Base-by-base conservation (phyloP, 441 rosid species). In the Brassica hybrid region DNA sequence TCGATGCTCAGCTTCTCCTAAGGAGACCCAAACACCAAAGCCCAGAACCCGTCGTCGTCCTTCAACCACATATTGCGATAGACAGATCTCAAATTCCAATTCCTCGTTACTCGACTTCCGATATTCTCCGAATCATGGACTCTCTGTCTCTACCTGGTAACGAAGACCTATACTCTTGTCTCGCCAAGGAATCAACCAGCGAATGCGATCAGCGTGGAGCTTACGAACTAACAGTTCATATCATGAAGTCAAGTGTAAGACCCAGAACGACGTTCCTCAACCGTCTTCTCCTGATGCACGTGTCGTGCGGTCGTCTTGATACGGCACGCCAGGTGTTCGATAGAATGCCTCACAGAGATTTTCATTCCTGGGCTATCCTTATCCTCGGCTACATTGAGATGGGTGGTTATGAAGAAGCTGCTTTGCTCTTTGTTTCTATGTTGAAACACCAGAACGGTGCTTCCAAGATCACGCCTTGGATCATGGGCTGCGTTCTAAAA, bases 291-390 rank as follows among this genome's bases (percentile, higher is more conserved):
- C 23, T 88, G 0, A 85, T 90, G 94, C 81, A 74, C 14, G 85
- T 80, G 0, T 81, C 88, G 0, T 91, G 87, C 14, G 91, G 88
- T 56, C 84, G 84, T 8, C 9, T 86, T 0, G 82, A 65, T 65
- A 73, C 72, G 14, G 86, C 93, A 18, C 84, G 86, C 59, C 81
- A 85, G 17, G 9, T 90, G 87, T 92, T 92, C 79, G 94, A 90
- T 76, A 82, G 84, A 84, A 92, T 90, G 91, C 80, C 82, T 50
- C 45, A 59, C 2, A 85, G 75, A 76, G 88, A 89, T 70, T 80
- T 82, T 61, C 75, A 84, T 74, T 85, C 97, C 1, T 90, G 91
- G 89, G 89, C 88, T 1, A 77, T 85, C 52, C 79, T 89, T 75
- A 71, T 88, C 19, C 78, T 85, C 25, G 90, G 84, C 0, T 89